These are phyloP conservation scores for Phlebiopsis gigantea DNA, from an alignment of 768 basidiomycete species.

Conservation along the genomic window DNA sequence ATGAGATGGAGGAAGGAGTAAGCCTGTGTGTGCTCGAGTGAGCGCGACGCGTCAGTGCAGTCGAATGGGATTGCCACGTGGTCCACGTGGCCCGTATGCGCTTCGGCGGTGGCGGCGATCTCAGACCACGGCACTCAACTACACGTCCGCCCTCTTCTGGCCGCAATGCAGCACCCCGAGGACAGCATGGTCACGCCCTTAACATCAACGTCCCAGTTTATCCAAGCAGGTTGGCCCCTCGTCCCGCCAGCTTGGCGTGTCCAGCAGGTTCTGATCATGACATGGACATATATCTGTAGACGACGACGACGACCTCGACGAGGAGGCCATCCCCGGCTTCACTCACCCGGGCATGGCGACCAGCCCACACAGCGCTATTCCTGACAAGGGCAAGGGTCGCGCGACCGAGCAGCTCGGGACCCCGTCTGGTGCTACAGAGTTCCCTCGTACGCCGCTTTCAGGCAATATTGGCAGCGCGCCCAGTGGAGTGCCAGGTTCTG, in stretches of 20 bases:
- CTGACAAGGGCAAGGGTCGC: constrained; percentile 70
- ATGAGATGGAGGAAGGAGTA: neutral
- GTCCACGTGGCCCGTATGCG: constrained; percentile 14
- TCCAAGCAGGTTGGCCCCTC: constrained; percentile 60
- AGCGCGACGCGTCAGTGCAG: constrained; percentile 32
- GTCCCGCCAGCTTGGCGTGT: neutral
- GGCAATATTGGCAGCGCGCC: constrained; percentile 65
- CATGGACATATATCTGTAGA: constrained; percentile 29
- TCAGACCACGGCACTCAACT: neutral
- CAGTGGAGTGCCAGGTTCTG: constrained; percentile 34
- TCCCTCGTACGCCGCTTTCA: constrained; percentile 40
- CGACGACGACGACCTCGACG: constrained; percentile 80
- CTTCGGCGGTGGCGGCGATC: neutral
- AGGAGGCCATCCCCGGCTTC: constrained; percentile 77
- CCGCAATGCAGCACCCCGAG: constrained; percentile 19
- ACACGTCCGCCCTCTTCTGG: neutral
- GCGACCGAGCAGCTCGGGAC: constrained; percentile 51
- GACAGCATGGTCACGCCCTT: constrained; percentile 20
- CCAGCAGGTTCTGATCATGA: neutral
- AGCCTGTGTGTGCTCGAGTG: neutral
- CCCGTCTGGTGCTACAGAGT: constrained; percentile 26
- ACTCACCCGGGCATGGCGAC: constrained; percentile 51
- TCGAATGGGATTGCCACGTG: constrained; percentile 9
- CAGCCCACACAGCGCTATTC: constrained; percentile 30
- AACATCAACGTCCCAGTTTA: constrained; percentile 68